Evolutionary conservation across 768 basidiomycete genomes (phyloP).

Genomic region (Boletus vermiculosoides): DNA sequence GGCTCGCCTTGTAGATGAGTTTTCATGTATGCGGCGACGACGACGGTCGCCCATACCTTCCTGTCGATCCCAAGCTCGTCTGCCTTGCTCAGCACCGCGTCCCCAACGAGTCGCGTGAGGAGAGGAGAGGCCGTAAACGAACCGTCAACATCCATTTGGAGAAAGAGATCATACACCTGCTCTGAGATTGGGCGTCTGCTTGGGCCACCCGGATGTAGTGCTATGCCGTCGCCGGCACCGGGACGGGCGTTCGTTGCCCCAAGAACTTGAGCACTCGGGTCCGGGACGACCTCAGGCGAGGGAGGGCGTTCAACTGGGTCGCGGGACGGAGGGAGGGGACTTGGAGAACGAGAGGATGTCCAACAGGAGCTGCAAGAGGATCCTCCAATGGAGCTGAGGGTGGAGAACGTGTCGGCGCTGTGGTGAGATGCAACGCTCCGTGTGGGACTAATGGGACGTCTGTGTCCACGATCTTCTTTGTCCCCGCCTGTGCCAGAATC

Average conservation of each 20-base stretch:
- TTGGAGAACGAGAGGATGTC: slow-evolving; percentile 23
- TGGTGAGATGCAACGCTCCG: slow-evolving; percentile 20
- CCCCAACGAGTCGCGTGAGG: slow-evolving; percentile 39
- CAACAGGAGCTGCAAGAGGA: slow-evolving; percentile 39
- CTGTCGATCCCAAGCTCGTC: slow-evolving; percentile 32
- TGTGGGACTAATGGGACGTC: not conserved
- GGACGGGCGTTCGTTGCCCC: not conserved
- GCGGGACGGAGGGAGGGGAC: slow-evolving; percentile 24
- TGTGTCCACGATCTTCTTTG: slow-evolving; percentile 2
- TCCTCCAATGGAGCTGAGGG: slow-evolving; percentile 47
- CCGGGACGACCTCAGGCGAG: slow-evolving; percentile 32
- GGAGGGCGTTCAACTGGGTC: slow-evolving; percentile 30
- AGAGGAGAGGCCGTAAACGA: slow-evolving; percentile 40
- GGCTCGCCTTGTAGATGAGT: slow-evolving; percentile 35
- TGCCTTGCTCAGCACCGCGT: slow-evolving; percentile 31
- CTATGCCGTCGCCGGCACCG: not conserved
- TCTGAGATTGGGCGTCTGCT: slow-evolving; percentile 13
- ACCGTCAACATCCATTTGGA: slow-evolving; percentile 46
- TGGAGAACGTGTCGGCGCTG: slow-evolving; percentile 41
- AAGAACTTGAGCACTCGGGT: not conserved
- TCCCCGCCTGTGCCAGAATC: slow-evolving; percentile 11
- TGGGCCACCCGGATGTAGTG: not conserved
- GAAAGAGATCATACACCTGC: slow-evolving; percentile 38
- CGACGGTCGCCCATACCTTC: slow-evolving; percentile 48
- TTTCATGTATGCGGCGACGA: slow-evolving; percentile 47